Conservation (phyloP, 1,139 yeast species). For the Candida gigantensis region DNA sequence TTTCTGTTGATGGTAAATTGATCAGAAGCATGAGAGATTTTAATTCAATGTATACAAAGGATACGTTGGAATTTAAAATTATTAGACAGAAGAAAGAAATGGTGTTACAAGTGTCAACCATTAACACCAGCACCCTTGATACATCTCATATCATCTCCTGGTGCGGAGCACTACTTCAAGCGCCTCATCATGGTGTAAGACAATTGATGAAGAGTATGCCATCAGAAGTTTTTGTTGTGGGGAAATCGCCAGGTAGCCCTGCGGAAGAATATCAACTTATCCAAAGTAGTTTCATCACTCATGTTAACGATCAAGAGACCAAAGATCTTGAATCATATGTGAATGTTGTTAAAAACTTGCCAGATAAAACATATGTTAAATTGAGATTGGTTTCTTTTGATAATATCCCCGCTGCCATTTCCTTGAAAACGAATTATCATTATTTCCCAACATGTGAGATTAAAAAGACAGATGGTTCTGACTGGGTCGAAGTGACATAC, state of each 20-base stretch:
- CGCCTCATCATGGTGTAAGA: constrained; percentile 52
- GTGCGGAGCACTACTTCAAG: constrained; percentile 73
- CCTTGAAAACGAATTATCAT: constrained; percentile 85
- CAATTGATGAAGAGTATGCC: constrained; percentile 79
- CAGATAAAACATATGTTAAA: constrained; percentile 80
- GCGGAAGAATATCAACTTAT: constrained; percentile 82
- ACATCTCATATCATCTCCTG: constrained; percentile 73
- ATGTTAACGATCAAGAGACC: constrained; percentile 77
- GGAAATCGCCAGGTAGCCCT: constrained; percentile 78
- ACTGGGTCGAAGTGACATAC: constrained; percentile 52
- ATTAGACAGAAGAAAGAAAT: constrained; percentile 56
- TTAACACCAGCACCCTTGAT: constrained; percentile 53
- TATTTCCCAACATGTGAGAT: constrained; percentile 84
- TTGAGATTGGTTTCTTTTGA: constrained; percentile 82
- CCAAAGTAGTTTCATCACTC: constrained; percentile 83
- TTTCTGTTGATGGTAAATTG: constrained; percentile 65
- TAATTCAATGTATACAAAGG: constrained; percentile 50
- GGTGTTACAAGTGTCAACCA: constrained; percentile 63
- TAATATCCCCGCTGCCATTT: constrained; percentile 80
- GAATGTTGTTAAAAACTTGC: constrained; percentile 60
- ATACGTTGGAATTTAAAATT: constrained; percentile 56
- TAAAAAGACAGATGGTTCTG: constrained; percentile 42
- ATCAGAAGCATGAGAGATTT: constrained; percentile 71
- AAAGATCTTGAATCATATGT: constrained; percentile 68
- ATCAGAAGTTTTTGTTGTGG: constrained; percentile 78